Evolutionary conservation across 2,329 filamentous ascomycete genomes (phyloP), one percentile per base, ranked within the genome.

Genomic region (Diaporthe sp.): DNA sequence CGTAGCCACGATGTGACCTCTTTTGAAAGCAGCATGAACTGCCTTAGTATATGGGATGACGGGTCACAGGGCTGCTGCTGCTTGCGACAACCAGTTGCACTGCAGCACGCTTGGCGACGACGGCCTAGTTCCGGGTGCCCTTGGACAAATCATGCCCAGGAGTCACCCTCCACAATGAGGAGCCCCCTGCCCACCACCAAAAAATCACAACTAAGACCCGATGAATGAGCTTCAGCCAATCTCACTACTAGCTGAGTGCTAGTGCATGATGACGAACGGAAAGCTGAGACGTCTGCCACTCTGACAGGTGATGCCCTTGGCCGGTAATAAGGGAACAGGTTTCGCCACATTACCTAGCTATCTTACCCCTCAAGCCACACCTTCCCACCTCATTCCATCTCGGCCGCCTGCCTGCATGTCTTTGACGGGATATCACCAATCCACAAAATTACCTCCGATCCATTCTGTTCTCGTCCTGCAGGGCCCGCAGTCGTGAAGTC

Each of bases 211-310:
- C 13, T 51, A 25, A 72, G 53, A 59, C 53, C 55, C 44, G 55
- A 61, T 49, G 42, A 46, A 61, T 31, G 72, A 74, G 31, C 51
- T 59, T 61, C 65, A 71, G 58, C 74, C 62, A 73, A 73, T 39
- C 72, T 51, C 28, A 34, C n/a, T 8, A 31, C 72, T 55, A 37
- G 49, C 34, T 57, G 28, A 37, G 5, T 73, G 37, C 62, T 76
- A 71, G 72, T 59, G 72, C 74, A 74, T 74, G 74, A 76, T 76
- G 74, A 76, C 74, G 74, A 65, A 42, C 22, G 31, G 22, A 55
- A 65, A 51, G 49, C 46, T 73, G 49, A 73, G 58, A 73, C 55
- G 58, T 53, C 71, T 59, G 58, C 37, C 37, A 57, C 49, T n/a
- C 51, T 71, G 51, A 53, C 70, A 62, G 58, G 25, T 51, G 58